Evolutionary conservation across 805 yeast genomes (phyloP).

Genomic region (Danielia oregonensis): DNA sequence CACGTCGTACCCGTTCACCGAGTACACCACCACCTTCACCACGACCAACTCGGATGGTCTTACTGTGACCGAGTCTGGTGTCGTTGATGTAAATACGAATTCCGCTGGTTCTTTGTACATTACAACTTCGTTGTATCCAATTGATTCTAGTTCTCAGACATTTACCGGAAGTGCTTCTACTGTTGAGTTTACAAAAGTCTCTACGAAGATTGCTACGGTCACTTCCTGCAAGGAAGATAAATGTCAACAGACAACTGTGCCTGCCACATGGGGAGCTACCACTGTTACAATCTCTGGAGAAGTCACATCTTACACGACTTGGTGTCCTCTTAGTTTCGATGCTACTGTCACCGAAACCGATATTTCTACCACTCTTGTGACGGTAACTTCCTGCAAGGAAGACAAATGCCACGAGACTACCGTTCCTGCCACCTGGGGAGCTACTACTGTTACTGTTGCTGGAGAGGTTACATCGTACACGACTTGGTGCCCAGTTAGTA

Average conservation of each 20-base stretch:
- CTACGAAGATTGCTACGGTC: conserved; percentile 20
- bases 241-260: conserved; percentile 21
- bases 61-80: too few relatives aligned
- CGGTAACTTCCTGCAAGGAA: conserved; percentile 18
- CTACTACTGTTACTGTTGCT: conserved; percentile 4
- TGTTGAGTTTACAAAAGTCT: conserved; percentile 9
- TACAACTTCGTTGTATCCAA: too few relatives aligned
- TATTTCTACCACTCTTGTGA: conserved; percentile 21
- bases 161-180: conserved; percentile 11
- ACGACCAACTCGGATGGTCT: too few relatives aligned
- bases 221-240: conserved; percentile 34
- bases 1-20: too few relatives aligned
- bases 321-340: conserved; percentile 28
- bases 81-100: too few relatives aligned
- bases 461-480: conserved; percentile 20
- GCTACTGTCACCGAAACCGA: conserved; percentile 13
- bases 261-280: conserved; percentile 33
- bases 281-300: conserved; percentile 19
- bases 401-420: conserved; percentile 10
- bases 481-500: conserved; percentile 18
- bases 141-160: too few relatives aligned
- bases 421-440: conserved; percentile 10
- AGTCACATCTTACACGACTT: conserved; percentile 28
- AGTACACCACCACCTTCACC: too few relatives aligned
- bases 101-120: too few relatives aligned